Conservation (phyloP, 2,329 filamentous ascomycete genomes). For the Cadophora sp. region DNA sequence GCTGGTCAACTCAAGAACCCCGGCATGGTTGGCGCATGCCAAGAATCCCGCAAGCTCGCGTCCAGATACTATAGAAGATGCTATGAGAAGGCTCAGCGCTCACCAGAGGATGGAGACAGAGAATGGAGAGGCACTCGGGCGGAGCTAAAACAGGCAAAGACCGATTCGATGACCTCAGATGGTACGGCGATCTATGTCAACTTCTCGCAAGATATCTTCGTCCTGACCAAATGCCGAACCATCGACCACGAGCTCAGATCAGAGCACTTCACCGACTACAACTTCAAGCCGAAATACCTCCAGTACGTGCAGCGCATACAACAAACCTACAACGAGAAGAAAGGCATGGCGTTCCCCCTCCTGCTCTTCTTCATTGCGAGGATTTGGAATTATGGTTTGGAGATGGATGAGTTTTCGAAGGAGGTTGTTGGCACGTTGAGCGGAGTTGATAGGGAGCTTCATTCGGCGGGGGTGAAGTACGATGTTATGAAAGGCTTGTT, state of each 20-base stretch:
- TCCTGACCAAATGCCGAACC: neutral
- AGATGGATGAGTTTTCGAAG: conserved; percentile 3
- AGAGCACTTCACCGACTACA: neutral
- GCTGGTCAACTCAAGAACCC: neutral
- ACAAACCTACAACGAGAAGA: conserved; percentile 2
- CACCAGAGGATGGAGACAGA: neutral
- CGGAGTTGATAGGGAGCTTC: neutral
- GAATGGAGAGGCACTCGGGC: neutral
- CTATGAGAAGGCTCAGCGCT: neutral
- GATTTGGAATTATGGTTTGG: neutral
- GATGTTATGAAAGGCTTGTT: neutral
- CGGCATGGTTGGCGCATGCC: conserved; percentile 3
- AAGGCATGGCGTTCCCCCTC: neutral
- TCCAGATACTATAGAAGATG: neutral
- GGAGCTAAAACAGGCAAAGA: neutral
- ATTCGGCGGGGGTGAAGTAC: neutral
- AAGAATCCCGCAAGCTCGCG: neutral
- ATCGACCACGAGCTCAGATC: neutral
- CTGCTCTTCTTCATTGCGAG: neutral
- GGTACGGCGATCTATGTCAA: neutral
- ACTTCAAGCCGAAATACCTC: neutral
- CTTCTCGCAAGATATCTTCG: neutral
- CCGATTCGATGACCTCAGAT: neutral
- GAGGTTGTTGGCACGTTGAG: neutral
- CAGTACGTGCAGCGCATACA: neutral